Conservation (phyloP, 495 filamentous ascomycete species). For the Lasiosphaeria ovina region DNA sequence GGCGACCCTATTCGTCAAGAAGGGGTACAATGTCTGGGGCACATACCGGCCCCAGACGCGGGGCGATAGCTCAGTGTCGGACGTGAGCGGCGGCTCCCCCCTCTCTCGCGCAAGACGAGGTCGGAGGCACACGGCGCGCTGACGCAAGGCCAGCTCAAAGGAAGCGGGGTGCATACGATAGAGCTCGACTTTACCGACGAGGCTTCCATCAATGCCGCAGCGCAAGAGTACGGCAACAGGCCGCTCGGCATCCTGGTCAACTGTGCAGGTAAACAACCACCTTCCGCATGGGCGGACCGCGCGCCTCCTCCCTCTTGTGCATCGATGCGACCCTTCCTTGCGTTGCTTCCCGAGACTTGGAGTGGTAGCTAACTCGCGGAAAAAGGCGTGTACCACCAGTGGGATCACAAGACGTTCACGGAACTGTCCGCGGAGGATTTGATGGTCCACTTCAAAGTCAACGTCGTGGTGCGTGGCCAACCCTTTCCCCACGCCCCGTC, state of each 20-base stretch:
- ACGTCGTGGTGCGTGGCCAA: slow-evolving; percentile 7
- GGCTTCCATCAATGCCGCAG: slow-evolving; percentile 8
- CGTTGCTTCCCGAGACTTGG: not conserved
- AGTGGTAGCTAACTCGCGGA: not conserved
- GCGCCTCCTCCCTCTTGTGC: no score
- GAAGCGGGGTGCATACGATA: slow-evolving; percentile 4
- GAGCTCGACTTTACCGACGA: slow-evolving; percentile 10
- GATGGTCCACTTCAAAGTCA: slow-evolving; percentile 16
- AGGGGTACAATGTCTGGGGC: slow-evolving; percentile 13
- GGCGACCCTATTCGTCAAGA: slow-evolving; percentile 1
- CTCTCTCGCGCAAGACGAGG: no score
- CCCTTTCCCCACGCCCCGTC: not conserved
- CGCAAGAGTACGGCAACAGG: not conserved
- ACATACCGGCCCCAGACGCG: slow-evolving; percentile 12
- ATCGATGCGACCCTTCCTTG: not conserved
- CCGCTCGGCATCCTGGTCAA: slow-evolving; percentile 11
- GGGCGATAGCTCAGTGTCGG: slow-evolving; percentile 8
- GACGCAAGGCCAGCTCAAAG: not conserved
- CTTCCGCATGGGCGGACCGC: not conserved
- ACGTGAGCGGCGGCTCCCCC: not conserved
- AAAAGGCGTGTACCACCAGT: slow-evolving; percentile 11
- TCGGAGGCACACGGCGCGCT: not conserved
- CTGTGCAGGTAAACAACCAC: not conserved
- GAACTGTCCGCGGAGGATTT: slow-evolving; percentile 13
- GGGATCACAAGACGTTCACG: slow-evolving; percentile 14